Conservation (phyloP, 371 early-diverging fungal genomes). For the Blakeslea trispora region DNA sequence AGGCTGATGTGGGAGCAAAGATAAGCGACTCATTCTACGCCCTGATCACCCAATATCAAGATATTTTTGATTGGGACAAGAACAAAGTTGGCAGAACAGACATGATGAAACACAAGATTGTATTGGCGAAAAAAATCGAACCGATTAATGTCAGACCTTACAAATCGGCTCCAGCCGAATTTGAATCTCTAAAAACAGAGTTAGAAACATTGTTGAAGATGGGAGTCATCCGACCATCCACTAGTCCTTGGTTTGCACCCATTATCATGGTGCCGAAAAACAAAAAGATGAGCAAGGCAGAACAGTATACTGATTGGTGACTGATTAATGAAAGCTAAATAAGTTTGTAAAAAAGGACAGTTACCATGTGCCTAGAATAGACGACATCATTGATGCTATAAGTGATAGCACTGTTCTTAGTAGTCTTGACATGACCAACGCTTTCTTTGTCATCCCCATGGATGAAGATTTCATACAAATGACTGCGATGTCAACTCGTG, state of each 20-base stretch:
- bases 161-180: no score
- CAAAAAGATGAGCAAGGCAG: slow-evolving; percentile 26
- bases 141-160: background rate
- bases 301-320: slow-evolving; percentile 24
- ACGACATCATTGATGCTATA: slow-evolving; percentile 32
- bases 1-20: no score
- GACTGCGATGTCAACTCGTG: slow-evolving; percentile 50
- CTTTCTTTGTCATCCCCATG: slow-evolving; percentile 39
- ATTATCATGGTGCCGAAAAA: slow-evolving; percentile 45
- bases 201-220: slow-evolving; percentile 9
- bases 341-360: slow-evolving; percentile 32
- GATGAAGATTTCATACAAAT: slow-evolving; percentile 24
- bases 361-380: slow-evolving; percentile 42
- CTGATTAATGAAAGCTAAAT: slow-evolving; percentile 41
- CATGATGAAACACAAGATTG: slow-evolving; percentile 1
- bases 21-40: background rate
- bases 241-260: slow-evolving; percentile 33
- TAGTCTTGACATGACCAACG: slow-evolving; percentile 18
- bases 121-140: background rate
- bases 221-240: slow-evolving; percentile 19
- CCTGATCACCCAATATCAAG: background rate
- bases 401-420: background rate
- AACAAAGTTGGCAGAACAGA: slow-evolving; percentile 1
- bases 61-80: slow-evolving; percentile 9
- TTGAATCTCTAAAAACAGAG: slow-evolving; percentile 11